phyloP scores from a whole-genome alignment of 2,329 filamentous ascomycete genomes.

The Lomentospora prolificans region DNA sequence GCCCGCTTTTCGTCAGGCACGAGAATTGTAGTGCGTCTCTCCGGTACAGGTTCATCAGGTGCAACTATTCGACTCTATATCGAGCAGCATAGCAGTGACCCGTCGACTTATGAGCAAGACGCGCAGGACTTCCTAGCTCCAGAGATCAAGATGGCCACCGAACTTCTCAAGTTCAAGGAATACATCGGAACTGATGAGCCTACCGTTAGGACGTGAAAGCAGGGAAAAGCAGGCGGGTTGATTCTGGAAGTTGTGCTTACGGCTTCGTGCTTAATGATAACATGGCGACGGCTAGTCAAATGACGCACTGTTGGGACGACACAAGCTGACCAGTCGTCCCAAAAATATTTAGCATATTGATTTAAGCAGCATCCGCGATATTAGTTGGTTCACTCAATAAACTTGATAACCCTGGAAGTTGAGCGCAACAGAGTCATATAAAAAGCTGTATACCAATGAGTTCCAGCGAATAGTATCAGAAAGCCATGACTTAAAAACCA shows the following conservation, averaged over 20 bases:
- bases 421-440: not conserved
- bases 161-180: slow-evolving; percentile 86
- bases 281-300: slow-evolving; percentile 11
- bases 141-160: slow-evolving; percentile 75
- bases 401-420: too few species aligned
- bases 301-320: slow-evolving; percentile 6
- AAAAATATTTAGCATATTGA: too few species aligned
- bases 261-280: not conserved
- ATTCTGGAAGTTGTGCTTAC: not conserved
- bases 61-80: slow-evolving; percentile 96
- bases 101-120: slow-evolving; percentile 66
- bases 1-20: slow-evolving; percentile 91
- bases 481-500: not conserved
- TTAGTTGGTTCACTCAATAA: too few species aligned
- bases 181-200: slow-evolving; percentile 86
- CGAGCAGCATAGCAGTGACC: slow-evolving; percentile 84
- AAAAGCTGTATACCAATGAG: not conserved
- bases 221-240: slow-evolving; percentile 2
- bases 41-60: slow-evolving; percentile 87
- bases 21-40: slow-evolving; percentile 88
- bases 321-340: not conserved
- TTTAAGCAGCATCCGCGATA: too few species aligned
- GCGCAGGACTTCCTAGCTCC: slow-evolving; percentile 91
- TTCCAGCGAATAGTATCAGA: not conserved
- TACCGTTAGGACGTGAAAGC: slow-evolving; percentile 78